Evolutionary conservation across 192 early-diverging fungal genomes (phyloP).

Genomic region (Chytriomyces hyalinus): DNA sequence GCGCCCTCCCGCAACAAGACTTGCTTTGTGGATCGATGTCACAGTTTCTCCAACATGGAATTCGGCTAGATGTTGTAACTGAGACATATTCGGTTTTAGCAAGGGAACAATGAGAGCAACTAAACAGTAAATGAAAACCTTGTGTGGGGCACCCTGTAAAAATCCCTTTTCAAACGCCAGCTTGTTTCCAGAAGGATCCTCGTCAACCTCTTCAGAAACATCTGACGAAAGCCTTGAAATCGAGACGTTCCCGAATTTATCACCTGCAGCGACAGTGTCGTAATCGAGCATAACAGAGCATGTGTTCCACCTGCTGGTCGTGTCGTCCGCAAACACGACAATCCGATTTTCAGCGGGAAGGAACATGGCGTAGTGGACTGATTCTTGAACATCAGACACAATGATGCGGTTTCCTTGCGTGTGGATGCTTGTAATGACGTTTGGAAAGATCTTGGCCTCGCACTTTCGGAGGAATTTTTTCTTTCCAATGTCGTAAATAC

Average conservation of each 20-base stretch:
- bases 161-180: conserved; percentile 81
- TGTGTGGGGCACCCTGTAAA: conserved; percentile 85
- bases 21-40: conserved; percentile 77
- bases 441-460: conserved; percentile 83
- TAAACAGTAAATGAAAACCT: conserved; percentile 56
- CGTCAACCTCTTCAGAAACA: conserved; percentile 76
- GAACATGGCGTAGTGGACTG: conserved; percentile 79
- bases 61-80: conserved; percentile 72
- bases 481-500: conserved; percentile 93
- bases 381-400: conserved; percentile 87
- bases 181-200: conserved; percentile 85
- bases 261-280: conserved; percentile 88
- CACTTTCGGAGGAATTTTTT: conserved; percentile 89
- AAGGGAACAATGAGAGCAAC: background rate
- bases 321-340: conserved; percentile 91
- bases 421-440: conserved; percentile 71
- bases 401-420: conserved; percentile 84
- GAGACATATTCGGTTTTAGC: conserved; percentile 3
- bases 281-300: conserved; percentile 83
- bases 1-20: conserved; percentile 84
- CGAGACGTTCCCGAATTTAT: conserved; percentile 97
- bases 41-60: conserved; percentile 89
- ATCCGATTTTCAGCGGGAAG: conserved; percentile 77
- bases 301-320: conserved; percentile 85
- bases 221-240: conserved; percentile 73